A percentile compares a stretch with the other conserved stretches of the same genome.
phyloP scores from a whole-genome alignment of 2,329 filamentous ascomycete genomes.

The Fusarium sp. region DNA sequence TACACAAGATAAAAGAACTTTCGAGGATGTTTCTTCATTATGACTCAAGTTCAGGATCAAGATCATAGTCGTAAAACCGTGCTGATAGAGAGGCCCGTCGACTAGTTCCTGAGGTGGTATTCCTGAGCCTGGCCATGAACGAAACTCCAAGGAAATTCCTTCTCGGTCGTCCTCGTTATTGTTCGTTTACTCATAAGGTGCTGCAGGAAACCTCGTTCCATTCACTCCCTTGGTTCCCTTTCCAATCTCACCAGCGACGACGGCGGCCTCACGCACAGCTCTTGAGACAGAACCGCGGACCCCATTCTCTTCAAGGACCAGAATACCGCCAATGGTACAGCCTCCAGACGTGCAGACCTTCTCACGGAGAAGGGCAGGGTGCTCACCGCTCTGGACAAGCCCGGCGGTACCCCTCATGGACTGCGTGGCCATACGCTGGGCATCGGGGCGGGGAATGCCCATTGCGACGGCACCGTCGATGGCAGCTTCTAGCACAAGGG shows the following conservation, averaged over 20 bases:
- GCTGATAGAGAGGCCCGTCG: constrained; percentile 3
- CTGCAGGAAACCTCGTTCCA: constrained; percentile 49
- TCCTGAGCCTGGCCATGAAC: constrained; percentile 1
- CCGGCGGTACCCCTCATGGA: constrained; percentile 80
- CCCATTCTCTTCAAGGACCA: constrained; percentile 79
- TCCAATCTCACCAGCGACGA: constrained; percentile 74
- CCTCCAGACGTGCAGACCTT: constrained; percentile 84
- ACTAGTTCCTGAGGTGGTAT: constrained; percentile 5
- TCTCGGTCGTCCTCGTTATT: neutral
- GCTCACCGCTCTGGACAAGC: constrained; percentile 77
- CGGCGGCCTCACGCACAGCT: constrained; percentile 78
- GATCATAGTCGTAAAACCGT: neutral
- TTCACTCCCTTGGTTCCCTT: constrained; percentile 57
- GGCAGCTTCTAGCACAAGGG: constrained; percentile 79
- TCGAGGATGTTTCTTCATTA: neutral
- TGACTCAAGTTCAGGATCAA: constrained; percentile 3
- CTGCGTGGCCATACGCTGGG: constrained; percentile 82
- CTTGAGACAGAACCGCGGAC: constrained; percentile 76
- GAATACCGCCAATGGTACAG: constrained; percentile 80
- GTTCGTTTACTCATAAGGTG: constrained; percentile 31
- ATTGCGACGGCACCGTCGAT: constrained; percentile 84
- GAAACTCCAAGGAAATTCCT: too few relatives aligned
- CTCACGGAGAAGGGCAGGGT: constrained; percentile 80
- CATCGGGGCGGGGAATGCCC: constrained; percentile 79
- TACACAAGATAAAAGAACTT: constrained; percentile 28